Evolutionary conservation across 179 eudicot genomes (phyloP), one percentile per base, ranked within the genome.

Genomic region (Silene coronaria): DNA sequence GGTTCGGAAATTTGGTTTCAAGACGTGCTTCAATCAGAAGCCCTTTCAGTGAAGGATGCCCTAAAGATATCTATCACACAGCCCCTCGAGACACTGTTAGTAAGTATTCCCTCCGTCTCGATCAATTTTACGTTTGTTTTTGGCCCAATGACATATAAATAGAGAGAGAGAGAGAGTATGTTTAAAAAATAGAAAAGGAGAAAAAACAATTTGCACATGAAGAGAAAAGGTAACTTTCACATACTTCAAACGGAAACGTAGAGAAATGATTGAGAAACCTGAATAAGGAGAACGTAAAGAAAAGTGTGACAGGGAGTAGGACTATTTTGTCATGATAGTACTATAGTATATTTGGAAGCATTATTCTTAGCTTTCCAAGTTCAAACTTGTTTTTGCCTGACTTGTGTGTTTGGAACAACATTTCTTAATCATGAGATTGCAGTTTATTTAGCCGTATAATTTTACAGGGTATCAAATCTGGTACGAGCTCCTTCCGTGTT

Each of bases 21-120:
- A 65, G 97, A 89, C 59, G 85, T 75, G 77, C 87, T 85, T 64
- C 74, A 72, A 58, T 78, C 88, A 76, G 85, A 80, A 75, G 45
- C 74, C 67, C 81, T 89, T 79, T 84, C 91, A n/a, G 83, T 85
- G 71, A 96, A 96, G 80, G 97, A 93, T 84, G 84, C 84, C 76
- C 74, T 92, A 73, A 96, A 93, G 70, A 76, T 89, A 77, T 81
- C 85, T 58, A 82, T 93, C 17, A 78, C 81, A 61, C 79, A 72
- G 73, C 86, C 88, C 71, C 86, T 96, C 58, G 97, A 93, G 77
- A 82, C 58, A 22, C 65, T 84, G 68, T 76, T 91, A 91, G 96
- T 93, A 81, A 92, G 87, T 42, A 42, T 42, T 42, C 13, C 48
- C 48, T 42, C 14, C 3, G 48, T 0, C 45, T 11, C 48, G 0